phyloP scores from a whole-genome alignment of 2,329 filamentous ascomycete species.

The Dothistroma septosporum region DNA sequence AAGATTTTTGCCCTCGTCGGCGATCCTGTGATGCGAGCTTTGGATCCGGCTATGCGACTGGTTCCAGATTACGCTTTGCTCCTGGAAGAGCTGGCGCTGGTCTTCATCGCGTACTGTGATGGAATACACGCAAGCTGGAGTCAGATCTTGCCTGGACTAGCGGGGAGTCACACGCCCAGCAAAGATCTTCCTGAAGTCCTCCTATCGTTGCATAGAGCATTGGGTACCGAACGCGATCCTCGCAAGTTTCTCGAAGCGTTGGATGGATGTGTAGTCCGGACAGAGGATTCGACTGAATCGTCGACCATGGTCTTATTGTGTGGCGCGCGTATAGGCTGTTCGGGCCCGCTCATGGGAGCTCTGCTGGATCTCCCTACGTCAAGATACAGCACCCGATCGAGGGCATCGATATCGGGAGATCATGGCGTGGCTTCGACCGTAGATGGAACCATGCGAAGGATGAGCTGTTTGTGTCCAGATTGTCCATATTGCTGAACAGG shows the following conservation, averaged over 20 bases:
- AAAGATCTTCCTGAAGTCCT: background rate
- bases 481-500: background rate
- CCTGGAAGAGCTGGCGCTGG: background rate
- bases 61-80: background rate
- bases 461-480: background rate
- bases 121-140: background rate
- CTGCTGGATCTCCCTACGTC: background rate
- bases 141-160: background rate
- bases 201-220: background rate
- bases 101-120: background rate
- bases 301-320: background rate
- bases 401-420: background rate
- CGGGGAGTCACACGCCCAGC: background rate
- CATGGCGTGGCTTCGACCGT: too few species aligned
- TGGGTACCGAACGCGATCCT: background rate
- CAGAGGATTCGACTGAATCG: background rate
- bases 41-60: background rate
- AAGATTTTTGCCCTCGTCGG: background rate
- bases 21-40: background rate
- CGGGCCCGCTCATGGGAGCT: background rate
- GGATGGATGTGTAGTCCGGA: background rate
- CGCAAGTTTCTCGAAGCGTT: background rate
- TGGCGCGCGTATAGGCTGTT: background rate
- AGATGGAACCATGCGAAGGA: background rate
- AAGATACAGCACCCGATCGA: background rate